Base-by-base conservation (phyloP, 2,329 filamentous ascomycete species). In the Scedosporium boydii region DNA sequence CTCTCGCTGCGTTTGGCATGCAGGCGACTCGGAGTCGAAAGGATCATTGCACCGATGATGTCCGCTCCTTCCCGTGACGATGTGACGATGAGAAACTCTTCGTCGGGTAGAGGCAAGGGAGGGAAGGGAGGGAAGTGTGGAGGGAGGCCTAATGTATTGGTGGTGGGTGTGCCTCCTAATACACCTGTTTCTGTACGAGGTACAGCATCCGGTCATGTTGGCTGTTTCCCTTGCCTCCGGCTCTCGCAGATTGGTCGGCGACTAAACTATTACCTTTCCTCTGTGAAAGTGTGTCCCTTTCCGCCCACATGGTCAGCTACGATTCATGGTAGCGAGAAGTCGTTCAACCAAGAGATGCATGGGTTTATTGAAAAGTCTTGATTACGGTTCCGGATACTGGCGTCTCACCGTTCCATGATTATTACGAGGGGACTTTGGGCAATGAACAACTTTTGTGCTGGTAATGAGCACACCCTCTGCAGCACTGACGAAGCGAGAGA, bases 291-390 rank as follows among this genome's bases (percentile, higher is more conserved):
- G 44, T 48, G n/a, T n/a, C 4, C 51, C 18, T 23, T 27, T 55
- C 18, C 51, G 51, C 21, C 51, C 51, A 55, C 51, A 55, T 55
- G 51, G 7, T 27, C 23, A 27, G 51, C 18, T 55, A 5, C 6
- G 23, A 55, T 55, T 55, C 51, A 55, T 55, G 51, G 51, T 55
- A 55, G 51, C 51, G 51, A 55, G 51, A 23, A 55, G 51, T 27
- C 51, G 51, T 55, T 55, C 18, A 23, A 55, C 51, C 16, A 21
- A n/a, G n/a, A 14, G 21, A 14, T 55, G 51, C 51, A 55, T 55
- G 51, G 27, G 51, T 55, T 55, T 55, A 55, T 55, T 55, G 51
- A 6, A 23, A 46, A 23, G 51, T 29, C 51, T 27, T 23, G 23
- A 55, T 55, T 55, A 38, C 34, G 34, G 34, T 12, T 38, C 34